Evolutionary conservation across 768 basidiomycete genomes (phyloP), one percentile per base, ranked within the genome.

Genomic region (Gymnopilus dilepis): DNA sequence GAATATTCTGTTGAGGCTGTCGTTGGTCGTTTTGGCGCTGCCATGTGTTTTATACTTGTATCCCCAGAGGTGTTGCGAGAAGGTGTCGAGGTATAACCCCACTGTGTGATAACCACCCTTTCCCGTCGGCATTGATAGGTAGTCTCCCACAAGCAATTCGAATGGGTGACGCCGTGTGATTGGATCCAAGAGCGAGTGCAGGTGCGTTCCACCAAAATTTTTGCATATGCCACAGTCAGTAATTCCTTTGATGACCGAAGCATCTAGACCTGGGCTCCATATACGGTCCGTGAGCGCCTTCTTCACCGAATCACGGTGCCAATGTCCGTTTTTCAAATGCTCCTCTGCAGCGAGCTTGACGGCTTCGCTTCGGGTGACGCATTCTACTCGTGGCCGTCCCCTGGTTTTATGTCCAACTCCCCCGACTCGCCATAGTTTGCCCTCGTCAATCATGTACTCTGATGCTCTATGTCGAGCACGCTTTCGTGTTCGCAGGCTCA

Each of bases 141-240:
- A 77, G 61, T 79, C 72, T 0, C 61, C 72, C 0, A 76, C 74
- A 2, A 78, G 21, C 0, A 79, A 61, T 50, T 78, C 70, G 60
- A 78, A 78, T 4, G 76, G 79, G 50, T 74, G 74, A 1, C 65
- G 60, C 0, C 72, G 42, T 8, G 68, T 74, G 51, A 79, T 74
- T 0, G 73, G 78, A 26, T 76, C 62, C 17, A 78, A 58, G 0
- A 80, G 69, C 1, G 74, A 56, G 52, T 73, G 66, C 13, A 77
- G 51, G 57, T 74, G 70, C 1, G 64, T 65, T 1, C 58, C 45
- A 0, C 77, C 74, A 40, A 74, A 77, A 52, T 67, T 67, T 59
- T 74, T 73, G 66, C 71, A 62, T 8, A 58, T 33, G 0, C 54
- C 62, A 31, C 72, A 73, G 37, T 71, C 63, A 15, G 40, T 62